Base-by-base conservation (phyloP, 805 yeast species). In the Candida coquimbonensis region DNA sequence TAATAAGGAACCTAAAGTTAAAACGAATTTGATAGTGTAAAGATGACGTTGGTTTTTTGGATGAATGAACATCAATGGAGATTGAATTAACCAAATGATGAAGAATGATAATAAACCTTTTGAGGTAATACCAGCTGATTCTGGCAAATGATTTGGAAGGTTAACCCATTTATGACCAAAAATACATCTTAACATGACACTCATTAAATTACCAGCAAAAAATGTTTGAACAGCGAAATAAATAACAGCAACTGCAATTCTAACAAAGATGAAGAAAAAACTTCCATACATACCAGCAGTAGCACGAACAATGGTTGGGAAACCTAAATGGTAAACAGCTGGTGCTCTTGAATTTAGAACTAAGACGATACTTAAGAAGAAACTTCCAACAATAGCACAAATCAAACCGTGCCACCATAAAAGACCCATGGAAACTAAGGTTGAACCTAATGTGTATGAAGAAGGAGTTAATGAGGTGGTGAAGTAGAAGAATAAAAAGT, bases 1-100 rank as follows among this genome's bases (percentile, higher is more conserved):
- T 9, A 41, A 39, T 32, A 38, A 37, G 9, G 39, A 14, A 40
- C 16, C 46, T 13, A 36, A 67, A 75, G 44, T 40, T 5, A 31
- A 7, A 5, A 40, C 32, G 6, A 40, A 40, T 24, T 40, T 40
- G 9, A 33, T 17, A 4, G 43, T 40, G n/a, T 40, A 40, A 12
- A 40, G 13, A 31, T 40, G 43, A 34, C 43, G 43, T 40, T 40
- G 43, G 3, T 13, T 17, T 14, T 32, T 19, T 34, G 43, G 43
- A 34, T 40, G 43, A 6, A 40, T 12, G 14, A 40, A 34, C 43
- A 40, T 40, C 14, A 40, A 12, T 25, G 43, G 43, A 14, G 34
- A 40, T 33, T 40, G 43, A 25, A 40, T 34, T 5, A 40, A 19
- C 43, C 43, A 40, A 24, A 40, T 16, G 7, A 40, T 14, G 35